Conservation (phyloP, 176 grass and related monocot genomes). For the Avena eriantha region DNA sequence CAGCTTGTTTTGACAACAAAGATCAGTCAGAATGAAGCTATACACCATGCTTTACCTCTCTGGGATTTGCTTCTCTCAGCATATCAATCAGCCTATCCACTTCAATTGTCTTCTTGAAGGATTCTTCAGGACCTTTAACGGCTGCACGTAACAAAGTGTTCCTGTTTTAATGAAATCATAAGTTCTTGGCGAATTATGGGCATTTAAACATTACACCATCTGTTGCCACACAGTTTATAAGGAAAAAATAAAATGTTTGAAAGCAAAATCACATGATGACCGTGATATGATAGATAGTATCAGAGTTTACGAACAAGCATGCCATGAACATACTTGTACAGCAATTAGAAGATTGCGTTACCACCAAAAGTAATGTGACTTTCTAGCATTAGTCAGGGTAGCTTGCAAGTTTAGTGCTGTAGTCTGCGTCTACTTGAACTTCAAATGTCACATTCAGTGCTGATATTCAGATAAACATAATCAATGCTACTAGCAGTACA, state of each 20-base stretch:
- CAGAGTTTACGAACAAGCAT: neutral
- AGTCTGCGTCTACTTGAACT: neutral
- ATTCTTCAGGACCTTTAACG: conserved; percentile 70
- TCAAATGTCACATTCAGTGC: neutral
- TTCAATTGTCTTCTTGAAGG: conserved; percentile 87
- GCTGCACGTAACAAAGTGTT: conserved; percentile 57
- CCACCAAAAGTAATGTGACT: neutral
- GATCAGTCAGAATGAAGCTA: conserved; percentile 11
- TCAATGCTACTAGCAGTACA: neutral
- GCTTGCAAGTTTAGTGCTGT: neutral
- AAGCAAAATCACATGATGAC: neutral
- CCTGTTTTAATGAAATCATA: conserved; percentile 56
- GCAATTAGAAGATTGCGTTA: conserved; percentile 1
- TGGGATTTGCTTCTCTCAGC: conserved; percentile 73
- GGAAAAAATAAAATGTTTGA: neutral
- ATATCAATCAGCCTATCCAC: conserved; percentile 80
- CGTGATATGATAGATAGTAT: neutral
- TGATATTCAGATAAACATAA: neutral
- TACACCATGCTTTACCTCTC: conserved; percentile 61
- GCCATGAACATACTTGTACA: neutral
- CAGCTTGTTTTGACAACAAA: conserved; percentile 11
- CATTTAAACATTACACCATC: neutral
- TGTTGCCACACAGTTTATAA: neutral
- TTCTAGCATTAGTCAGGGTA: neutral
- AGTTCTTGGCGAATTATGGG: neutral